Conservation (phyloP, 495 filamentous ascomycete genomes). For the Halenospora varia region DNA sequence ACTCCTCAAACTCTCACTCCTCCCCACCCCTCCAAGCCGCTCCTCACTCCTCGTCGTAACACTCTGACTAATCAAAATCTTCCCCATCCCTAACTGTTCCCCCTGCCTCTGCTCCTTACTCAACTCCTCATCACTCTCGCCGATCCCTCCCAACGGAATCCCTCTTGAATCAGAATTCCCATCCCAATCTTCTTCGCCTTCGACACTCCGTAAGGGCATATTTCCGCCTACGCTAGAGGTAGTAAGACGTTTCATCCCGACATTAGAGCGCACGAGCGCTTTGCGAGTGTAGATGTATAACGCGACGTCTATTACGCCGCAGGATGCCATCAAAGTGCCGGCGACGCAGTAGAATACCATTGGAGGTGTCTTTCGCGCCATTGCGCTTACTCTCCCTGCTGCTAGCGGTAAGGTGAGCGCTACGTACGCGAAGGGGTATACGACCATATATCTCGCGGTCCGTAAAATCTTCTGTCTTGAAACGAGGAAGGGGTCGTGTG, state of each 20-base stretch:
- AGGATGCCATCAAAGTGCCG: slow-evolving; percentile 53
- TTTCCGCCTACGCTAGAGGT: not conserved
- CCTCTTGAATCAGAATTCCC: not conserved
- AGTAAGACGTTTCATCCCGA: not conserved
- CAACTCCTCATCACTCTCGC: not conserved
- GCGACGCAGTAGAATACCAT: slow-evolving; percentile 47
- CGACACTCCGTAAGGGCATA: not conserved
- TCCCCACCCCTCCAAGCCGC: not conserved
- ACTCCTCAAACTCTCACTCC: not conserved
- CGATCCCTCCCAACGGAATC: not conserved
- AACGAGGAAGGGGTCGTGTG: slow-evolving; percentile 5
- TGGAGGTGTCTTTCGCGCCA: slow-evolving; percentile 36
- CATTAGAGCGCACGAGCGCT: slow-evolving; percentile 9
- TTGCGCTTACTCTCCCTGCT: slow-evolving; percentile 48
- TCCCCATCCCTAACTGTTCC: no score
- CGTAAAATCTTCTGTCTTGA: slow-evolving; percentile 7
- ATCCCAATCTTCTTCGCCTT: not conserved
- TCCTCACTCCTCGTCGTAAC: not conserved
- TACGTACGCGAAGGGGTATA: slow-evolving; percentile 57
- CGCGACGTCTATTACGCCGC: slow-evolving; percentile 55
- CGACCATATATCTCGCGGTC: slow-evolving; percentile 54
- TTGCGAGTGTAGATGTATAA: slow-evolving; percentile 55
- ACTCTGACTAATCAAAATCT: no score
- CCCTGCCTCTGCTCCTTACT: not conserved
- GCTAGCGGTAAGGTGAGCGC: slow-evolving; percentile 54